Percentiles rank a stretch among this genome's conserved stretches.
phyloP scores from a whole-genome alignment of 345 rosid genomes.

The Citrus cavaleriei region DNA sequence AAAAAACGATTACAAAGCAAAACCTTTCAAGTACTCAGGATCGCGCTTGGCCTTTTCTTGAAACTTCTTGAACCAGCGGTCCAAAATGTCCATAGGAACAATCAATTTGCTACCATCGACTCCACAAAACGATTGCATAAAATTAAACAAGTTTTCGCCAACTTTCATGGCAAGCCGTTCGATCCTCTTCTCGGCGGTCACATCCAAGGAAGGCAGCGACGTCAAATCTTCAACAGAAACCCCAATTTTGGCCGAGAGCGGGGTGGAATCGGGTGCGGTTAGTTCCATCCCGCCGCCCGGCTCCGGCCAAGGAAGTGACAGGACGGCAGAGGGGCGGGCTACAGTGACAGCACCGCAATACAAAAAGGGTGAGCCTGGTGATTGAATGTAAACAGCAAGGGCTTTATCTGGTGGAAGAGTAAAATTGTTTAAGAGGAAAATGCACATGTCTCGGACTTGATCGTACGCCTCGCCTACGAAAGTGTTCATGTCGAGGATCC shows the following conservation, averaged over 20 bases:
- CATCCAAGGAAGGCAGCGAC: slow-evolving; percentile 68
- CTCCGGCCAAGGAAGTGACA: slow-evolving; percentile 88
- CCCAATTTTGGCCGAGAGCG: slow-evolving; percentile 79
- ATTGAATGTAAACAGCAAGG: slow-evolving; percentile 84
- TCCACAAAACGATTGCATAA: slow-evolving; percentile 97
- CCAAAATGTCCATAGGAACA: slow-evolving; percentile 94
- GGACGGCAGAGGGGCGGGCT: slow-evolving; percentile 78
- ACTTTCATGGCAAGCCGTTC: slow-evolving; percentile 91
- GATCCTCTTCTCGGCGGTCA: slow-evolving; percentile 61
- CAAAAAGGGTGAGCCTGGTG: slow-evolving; percentile 81
- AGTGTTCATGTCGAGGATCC: slow-evolving; percentile 97
- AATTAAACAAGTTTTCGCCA: slow-evolving; percentile 90
- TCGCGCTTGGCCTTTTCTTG: slow-evolving; percentile 91
- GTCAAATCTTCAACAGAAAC: slow-evolving; percentile 76
- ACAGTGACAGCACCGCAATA: slow-evolving; percentile 84
- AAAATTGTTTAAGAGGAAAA: slow-evolving; percentile 76
- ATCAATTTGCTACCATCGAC: slow-evolving; percentile 79
- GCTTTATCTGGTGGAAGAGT: slow-evolving; percentile 87
- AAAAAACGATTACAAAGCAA: slow-evolving; percentile 38
- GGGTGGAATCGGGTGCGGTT: slow-evolving; percentile 53
- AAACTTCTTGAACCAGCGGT: slow-evolving; percentile 96
- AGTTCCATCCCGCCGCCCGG: slow-evolving; percentile 66
- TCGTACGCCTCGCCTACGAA: slow-evolving; percentile 95
- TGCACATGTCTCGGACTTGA: slow-evolving; percentile 76
- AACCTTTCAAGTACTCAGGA: slow-evolving; percentile 74